Evolutionary conservation across 805 yeast species (phyloP).

Genomic region (Torulaspora gathmanii): DNA sequence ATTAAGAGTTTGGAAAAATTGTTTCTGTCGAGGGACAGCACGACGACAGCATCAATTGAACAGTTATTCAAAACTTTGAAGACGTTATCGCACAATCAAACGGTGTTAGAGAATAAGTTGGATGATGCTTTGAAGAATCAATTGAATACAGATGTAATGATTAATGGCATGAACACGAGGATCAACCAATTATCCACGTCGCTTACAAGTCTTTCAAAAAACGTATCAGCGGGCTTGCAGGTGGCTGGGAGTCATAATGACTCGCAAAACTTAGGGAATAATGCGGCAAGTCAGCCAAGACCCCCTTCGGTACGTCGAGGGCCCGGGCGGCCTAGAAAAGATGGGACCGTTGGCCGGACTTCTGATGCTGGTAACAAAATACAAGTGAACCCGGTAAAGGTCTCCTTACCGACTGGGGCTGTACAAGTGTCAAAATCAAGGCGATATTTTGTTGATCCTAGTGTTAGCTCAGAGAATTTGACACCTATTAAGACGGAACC

Average conservation of each 20-base stretch:
- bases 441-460: constrained; percentile 33
- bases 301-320: constrained; percentile 25
- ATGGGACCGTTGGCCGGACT: constrained; percentile 9
- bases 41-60: constrained; percentile 20
- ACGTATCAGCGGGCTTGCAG: neutral
- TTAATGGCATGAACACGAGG: constrained; percentile 29
- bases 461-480: constrained; percentile 4
- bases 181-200: constrained; percentile 14
- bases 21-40: constrained; percentile 18
- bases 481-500: constrained; percentile 8
- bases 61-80: constrained; percentile 28
- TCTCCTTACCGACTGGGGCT: constrained; percentile 28
- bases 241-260: neutral
- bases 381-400: constrained; percentile 15
- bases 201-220: constrained; percentile 7
- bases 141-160: constrained; percentile 34
- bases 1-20: constrained; percentile 19
- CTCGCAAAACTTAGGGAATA: neutral
- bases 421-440: constrained; percentile 32
- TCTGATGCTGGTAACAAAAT: constrained; percentile 3
- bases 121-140: constrained; percentile 36
- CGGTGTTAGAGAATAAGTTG: constrained; percentile 34
- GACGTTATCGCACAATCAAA: constrained; percentile 33
- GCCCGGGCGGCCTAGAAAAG: constrained; percentile 36
- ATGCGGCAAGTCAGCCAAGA: constrained; percentile 8